Conservation (phyloP, 768 basidiomycete genomes). For the Mycena galopus region DNA sequence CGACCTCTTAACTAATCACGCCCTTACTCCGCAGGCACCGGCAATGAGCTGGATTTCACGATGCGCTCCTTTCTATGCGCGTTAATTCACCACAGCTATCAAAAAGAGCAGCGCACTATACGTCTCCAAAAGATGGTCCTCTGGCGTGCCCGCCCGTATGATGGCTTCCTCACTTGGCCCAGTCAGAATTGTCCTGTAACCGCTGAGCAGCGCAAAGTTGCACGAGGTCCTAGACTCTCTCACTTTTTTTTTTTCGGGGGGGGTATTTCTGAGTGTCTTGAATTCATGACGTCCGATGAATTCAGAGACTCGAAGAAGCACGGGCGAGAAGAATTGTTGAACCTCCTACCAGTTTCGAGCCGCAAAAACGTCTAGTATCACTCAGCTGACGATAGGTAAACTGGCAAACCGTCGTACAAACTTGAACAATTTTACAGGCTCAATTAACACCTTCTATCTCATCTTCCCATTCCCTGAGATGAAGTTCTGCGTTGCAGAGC, state of each 20-base stretch:
- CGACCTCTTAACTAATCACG: no score
- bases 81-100: no score
- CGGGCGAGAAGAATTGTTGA: no score
- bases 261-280: no score
- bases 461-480: slow-evolving; percentile 9
- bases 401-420: slow-evolving; percentile 1
- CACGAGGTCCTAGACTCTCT: background rate
- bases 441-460: slow-evolving; percentile 15
- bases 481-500: slow-evolving; percentile 4
- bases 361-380: no score
- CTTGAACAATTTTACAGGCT: background rate
- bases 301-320: no score
- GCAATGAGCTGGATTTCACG: background rate
- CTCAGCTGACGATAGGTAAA: background rate
- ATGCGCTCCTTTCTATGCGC: no score
- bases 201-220: background rate
- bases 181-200: no score
- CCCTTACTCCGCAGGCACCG: no score
- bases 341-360: no score
- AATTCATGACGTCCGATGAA: no score
- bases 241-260: no score
- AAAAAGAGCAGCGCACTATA: background rate
- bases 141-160: background rate
- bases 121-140: background rate
- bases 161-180: background rate